These are phyloP conservation scores for Candida albicans DNA, from an alignment of 1,139 yeast species.

Conservation along the genomic window DNA sequence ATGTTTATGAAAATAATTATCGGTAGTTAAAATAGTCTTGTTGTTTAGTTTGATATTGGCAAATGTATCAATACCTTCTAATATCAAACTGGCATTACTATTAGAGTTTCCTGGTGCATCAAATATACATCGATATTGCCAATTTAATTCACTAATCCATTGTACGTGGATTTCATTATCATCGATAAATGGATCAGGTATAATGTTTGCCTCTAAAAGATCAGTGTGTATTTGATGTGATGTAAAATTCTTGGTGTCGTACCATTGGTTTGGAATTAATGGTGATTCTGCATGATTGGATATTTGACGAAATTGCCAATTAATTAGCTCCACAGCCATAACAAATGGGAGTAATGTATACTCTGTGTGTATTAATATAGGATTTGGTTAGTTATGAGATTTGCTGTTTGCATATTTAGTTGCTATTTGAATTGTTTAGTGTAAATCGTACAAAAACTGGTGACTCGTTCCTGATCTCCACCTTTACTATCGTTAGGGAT, in stretches of 20 bases:
- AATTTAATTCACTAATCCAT: conserved; percentile 47
- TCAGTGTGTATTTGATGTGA: conserved; percentile 37
- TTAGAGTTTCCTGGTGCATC: conserved; percentile 10
- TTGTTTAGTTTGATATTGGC: conserved; percentile 40
- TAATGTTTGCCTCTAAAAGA: conserved; percentile 31
- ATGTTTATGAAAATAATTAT: conserved; percentile 39
- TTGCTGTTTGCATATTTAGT: too few species aligned
- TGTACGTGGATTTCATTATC: conserved; percentile 41
- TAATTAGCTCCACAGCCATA: not conserved
- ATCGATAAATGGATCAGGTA: conserved; percentile 46
- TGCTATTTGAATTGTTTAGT: too few species aligned
- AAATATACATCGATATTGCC: conserved; percentile 36
- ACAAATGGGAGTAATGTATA: too few species aligned
- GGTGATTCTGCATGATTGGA: not conserved
- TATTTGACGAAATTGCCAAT: conserved; percentile 5
- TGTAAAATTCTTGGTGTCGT: not conserved
- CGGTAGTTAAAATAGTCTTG: conserved; percentile 26
- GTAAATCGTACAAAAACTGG: too few species aligned
- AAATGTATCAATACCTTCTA: conserved; percentile 48
- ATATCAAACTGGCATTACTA: conserved; percentile 20
- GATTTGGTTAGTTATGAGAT: too few species aligned
- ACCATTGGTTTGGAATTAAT: not conserved
- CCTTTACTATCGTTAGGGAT: too few species aligned
- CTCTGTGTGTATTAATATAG: too few species aligned
- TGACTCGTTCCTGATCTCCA: too few species aligned